Evolutionary conservation across 331 rosid genomes (phyloP).

Genomic region (Phaseolus coccineus): DNA sequence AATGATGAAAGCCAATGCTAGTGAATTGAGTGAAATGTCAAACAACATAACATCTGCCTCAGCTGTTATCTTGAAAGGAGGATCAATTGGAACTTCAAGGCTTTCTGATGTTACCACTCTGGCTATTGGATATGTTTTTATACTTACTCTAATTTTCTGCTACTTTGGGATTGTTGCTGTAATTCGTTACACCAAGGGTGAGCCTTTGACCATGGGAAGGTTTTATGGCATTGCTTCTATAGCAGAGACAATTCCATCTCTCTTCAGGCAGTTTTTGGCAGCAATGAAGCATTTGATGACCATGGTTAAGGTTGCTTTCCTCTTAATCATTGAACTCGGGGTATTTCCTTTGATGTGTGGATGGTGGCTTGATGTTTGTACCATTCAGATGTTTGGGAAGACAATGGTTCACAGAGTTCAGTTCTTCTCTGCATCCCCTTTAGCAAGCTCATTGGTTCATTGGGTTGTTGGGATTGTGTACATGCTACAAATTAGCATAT

Average conservation of each 20-base stretch:
- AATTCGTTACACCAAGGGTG: slow-evolving; percentile 91
- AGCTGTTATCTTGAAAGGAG: slow-evolving; percentile 73
- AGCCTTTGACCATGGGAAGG: slow-evolving; percentile 85
- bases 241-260: slow-evolving; percentile 94
- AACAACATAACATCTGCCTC: slow-evolving; percentile 73
- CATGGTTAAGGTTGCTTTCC: slow-evolving; percentile 99
- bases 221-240: slow-evolving; percentile 91
- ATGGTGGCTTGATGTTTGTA: slow-evolving; percentile 99
- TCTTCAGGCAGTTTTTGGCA: slow-evolving; percentile 95
- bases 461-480: slow-evolving; percentile 99
- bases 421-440: slow-evolving; percentile 92
- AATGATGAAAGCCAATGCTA: slow-evolving; percentile 71
- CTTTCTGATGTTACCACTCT: slow-evolving; percentile 95
- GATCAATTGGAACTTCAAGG: slow-evolving; percentile 73
- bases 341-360: slow-evolving; percentile 99
- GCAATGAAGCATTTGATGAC: slow-evolving; percentile 99
- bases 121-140: slow-evolving; percentile 88
- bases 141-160: slow-evolving; percentile 76
- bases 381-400: slow-evolving; percentile 98
- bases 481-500: slow-evolving; percentile 98
- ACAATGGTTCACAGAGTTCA: slow-evolving; percentile 96
- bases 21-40: slow-evolving; percentile 70
- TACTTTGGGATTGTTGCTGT: slow-evolving; percentile 85
- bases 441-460: slow-evolving; percentile 96
- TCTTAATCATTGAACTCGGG: slow-evolving; percentile 94